Evolutionary conservation across 805 yeast species (phyloP), one percentile per base, ranked within the genome.

Genomic region (Pichia paraexigua): DNA sequence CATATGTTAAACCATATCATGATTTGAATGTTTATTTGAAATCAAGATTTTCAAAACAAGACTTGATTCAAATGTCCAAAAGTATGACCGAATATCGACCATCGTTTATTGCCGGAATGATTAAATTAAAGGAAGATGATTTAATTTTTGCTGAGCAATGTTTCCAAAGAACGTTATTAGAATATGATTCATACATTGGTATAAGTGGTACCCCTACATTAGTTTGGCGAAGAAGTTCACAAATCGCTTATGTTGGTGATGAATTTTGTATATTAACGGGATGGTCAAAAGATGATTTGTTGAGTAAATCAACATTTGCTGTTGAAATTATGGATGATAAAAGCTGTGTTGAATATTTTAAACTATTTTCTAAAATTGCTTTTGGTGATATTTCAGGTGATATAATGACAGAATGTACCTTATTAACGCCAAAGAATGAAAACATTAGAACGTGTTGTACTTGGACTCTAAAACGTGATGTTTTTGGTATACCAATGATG

Each of bases 401-500:
- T 6, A 85, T 87, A n/a, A 88, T 88, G 87, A 81, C 87, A 28
- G 87, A 82, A 48, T 92, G 97, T 69, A 83, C 90, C 0, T 71
- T 92, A 39, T 63, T 87, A 43, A 85, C 91, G 0, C 72, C 76
- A 6, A 71, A 72, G 25, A 74, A 74, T 15, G 78, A 79, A 50
- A 65, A 64, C 24, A 78, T 92, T 45, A 74, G 84, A 47, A 87
- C 97, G 0, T 80, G 88, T 28, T 84, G 95, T 60, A 83, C 87
- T 60, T 88, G 97, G 95, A 94, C 98, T 1, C 71, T 94, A 57
- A 90, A 91, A 63, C 74, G 97, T 64, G 98, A 92, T 64, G 95
- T 92, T 18, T 92, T 94, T 69, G 97, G 97, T 10, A 84, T 92
- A 49, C 99, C 99, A 17, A 85, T 94, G 89, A 91, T 92, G 95